Evolutionary conservation across 352 stramenopile genomes (phyloP).

Genomic region (Phytopythium litorale): DNA sequence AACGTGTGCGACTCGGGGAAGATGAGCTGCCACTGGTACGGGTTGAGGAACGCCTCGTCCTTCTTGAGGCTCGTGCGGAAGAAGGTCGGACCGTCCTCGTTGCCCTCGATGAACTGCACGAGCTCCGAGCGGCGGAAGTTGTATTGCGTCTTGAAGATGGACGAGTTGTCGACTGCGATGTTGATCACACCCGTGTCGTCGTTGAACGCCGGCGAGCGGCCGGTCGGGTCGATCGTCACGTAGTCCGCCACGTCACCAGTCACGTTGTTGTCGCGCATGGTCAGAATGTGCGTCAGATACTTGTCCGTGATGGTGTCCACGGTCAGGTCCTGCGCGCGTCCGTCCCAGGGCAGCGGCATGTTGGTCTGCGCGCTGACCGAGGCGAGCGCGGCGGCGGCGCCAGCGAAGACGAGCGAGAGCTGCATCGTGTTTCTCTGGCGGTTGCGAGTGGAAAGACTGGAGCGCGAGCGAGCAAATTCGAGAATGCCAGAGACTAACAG

Average conservation of each 20-base stretch:
- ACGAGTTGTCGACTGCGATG: conserved; percentile 40
- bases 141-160: conserved; percentile 39
- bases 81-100: conserved; percentile 34
- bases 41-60: conserved; percentile 40
- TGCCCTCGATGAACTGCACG: conserved; percentile 42
- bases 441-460: conserved; percentile 1
- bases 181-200: conserved; percentile 48
- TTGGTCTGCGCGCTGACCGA: conserved; percentile 15
- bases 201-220: conserved; percentile 44
- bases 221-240: conserved; percentile 33
- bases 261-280: conserved; percentile 37
- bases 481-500: conserved; percentile 5
- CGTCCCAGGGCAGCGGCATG: conserved; percentile 43
- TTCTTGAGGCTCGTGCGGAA: conserved; percentile 59
- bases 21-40: conserved; percentile 53
- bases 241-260: conserved; percentile 40
- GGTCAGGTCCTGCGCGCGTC: conserved; percentile 44
- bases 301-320: conserved; percentile 49
- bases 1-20: conserved; percentile 57
- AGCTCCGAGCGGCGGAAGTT: conserved; percentile 63
- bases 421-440: conserved; percentile 14
- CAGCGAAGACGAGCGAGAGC: conserved; percentile 24
- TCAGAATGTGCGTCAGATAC: conserved; percentile 62
- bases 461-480: conserved; percentile 13
- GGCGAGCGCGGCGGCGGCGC: conserved; percentile 20